These are phyloP conservation scores for Ampelocalamus luodianensis DNA, from an alignment of 176 grass and related monocot genomes.

Conservation along the genomic window DNA sequence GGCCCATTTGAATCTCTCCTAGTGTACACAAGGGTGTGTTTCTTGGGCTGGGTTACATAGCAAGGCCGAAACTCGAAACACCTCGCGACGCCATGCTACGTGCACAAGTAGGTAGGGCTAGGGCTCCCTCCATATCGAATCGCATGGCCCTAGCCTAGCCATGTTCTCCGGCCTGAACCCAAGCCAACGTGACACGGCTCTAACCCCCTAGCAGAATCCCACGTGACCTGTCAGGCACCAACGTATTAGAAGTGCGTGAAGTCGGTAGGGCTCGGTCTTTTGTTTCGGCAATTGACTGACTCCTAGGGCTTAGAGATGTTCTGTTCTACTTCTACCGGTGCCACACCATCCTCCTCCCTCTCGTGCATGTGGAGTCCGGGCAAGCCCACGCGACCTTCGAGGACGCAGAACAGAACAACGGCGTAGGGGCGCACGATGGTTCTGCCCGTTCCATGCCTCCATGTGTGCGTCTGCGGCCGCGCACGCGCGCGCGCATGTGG, in stretches of 20 bases:
- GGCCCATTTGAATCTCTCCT: neutral
- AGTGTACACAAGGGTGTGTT: no score
- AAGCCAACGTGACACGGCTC: constrained; percentile 30
- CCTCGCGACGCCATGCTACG: neutral
- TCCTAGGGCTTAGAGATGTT: neutral
- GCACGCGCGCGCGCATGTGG: constrained; percentile 9
- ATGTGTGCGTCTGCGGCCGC: neutral
- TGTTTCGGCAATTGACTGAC: neutral
- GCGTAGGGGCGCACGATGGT: constrained; percentile 26
- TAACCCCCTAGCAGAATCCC: neutral
- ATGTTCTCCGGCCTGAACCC: neutral
- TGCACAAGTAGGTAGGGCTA: neutral
- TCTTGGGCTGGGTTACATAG: no score
- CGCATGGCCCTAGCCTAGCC: neutral
- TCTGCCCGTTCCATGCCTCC: neutral
- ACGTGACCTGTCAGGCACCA: neutral
- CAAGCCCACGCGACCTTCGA: constrained; percentile 3
- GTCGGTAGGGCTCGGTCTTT: neutral
- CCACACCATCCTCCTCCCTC: neutral
- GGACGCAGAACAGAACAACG: constrained; percentile 17
- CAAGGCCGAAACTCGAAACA: no score
- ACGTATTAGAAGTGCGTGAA: neutral
- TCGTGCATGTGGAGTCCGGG: neutral
- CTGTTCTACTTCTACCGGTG: neutral
- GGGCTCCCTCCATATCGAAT: neutral